Percentiles rank a stretch among this genome's conserved stretches.
Conservation (phyloP, 805 yeast genomes). For the Ogataea nonfermentans region DNA sequence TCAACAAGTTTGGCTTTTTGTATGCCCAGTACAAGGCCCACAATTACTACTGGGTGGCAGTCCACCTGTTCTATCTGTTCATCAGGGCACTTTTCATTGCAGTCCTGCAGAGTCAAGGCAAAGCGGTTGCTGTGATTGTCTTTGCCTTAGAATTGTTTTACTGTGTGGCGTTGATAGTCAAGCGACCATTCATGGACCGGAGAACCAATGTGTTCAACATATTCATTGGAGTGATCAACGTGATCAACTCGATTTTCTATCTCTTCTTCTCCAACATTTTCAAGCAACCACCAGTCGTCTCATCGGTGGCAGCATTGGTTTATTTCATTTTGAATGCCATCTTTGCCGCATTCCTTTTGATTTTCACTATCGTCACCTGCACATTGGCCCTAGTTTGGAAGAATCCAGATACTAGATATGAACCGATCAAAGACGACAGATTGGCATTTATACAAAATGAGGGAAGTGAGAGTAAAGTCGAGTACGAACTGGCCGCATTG, state of each 20-base stretch:
- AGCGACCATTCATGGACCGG: conserved; percentile 91
- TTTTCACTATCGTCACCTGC: conserved; percentile 88
- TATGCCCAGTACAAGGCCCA: conserved; percentile 91
- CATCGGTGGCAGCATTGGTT: conserved; percentile 88
- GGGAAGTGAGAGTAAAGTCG: conserved; percentile 40
- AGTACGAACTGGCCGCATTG: conserved; percentile 67
- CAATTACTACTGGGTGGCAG: conserved; percentile 75
- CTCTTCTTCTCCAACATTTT: conserved; percentile 85
- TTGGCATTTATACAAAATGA: conserved; percentile 80
- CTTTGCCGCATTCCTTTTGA: conserved; percentile 74
- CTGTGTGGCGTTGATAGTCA: conserved; percentile 61
- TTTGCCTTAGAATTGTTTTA: conserved; percentile 74
- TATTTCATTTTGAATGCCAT: conserved; percentile 87
- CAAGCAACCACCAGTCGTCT: conserved; percentile 81
- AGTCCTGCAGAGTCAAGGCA: conserved; percentile 76
- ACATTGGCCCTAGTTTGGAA: conserved; percentile 76
- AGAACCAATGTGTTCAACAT: conserved; percentile 94
- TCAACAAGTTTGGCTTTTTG: conserved; percentile 88
- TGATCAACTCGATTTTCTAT: conserved; percentile 82
- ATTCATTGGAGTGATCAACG: conserved; percentile 72
- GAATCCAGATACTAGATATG: conserved; percentile 93
- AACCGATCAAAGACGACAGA: conserved; percentile 95
- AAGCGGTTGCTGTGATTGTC: conserved; percentile 73
- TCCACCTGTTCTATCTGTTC: conserved; percentile 63
- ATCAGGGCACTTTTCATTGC: conserved; percentile 83